Evolutionary conservation across 176 grass and related monocot genomes (phyloP), one percentile per base, ranked within the genome.

Genomic region (Avena insularis): DNA sequence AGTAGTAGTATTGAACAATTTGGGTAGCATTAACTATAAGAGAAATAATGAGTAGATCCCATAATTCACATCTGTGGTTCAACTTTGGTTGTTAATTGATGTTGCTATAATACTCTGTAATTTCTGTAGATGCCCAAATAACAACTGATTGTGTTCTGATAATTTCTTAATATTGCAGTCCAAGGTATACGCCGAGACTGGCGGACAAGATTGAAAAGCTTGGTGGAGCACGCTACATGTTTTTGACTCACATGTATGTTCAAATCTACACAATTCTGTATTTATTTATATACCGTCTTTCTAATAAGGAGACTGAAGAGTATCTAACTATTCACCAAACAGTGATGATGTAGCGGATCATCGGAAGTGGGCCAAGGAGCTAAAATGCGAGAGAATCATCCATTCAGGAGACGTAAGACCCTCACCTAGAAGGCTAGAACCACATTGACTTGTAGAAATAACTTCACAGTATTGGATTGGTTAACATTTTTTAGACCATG

Each of bases 321-420:
- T 68, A 58, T 70, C 71, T 86, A 53, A 79, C 31, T 38, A 61
- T 4, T 19, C 15, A 57, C n/a, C 72, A 29, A 54, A 56, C 81
- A 98, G 96, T 54, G 96, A 98, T 90, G 96, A 98, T 84, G 80
- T 95, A 62, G 96, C 83, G 1, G 90, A 95, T 80, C 96, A 98
- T 84, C 89, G 91, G 84, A 98, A 94, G 82, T 98, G 93, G 96
- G 84, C 84, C 49, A 64, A 84, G 64, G 20, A 62, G 82, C 80
- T 94, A 77, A 92, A 92, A 75, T 98, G 90, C 63, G 81, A 92
- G 38, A 95, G 96, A 83, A 94, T 98, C 25, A 89, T 94, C 48
- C 93, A 98, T 80, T 87, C 86, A 60, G 88, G 84, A 68, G 91
- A 98, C 80, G 96, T 98, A 94, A 92, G 90, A 73, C 62, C 15